Base-by-base conservation (phyloP, 2,329 filamentous ascomycete species). In the Magnaporthiopsis incrustans region DNA sequence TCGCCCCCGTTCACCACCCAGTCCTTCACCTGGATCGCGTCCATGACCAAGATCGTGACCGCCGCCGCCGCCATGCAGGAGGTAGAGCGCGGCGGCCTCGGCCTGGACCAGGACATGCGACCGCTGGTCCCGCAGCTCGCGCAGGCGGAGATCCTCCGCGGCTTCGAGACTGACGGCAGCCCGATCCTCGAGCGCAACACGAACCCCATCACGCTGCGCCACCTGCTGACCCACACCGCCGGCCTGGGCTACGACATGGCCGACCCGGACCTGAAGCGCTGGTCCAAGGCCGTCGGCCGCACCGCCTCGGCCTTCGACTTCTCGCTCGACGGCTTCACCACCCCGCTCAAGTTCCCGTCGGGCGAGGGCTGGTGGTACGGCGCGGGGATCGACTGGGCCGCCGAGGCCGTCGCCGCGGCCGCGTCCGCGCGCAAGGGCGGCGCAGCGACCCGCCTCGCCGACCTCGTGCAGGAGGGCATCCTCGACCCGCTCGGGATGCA, bases 161-260 rank as follows among this genome's bases (percentile, higher is more conserved):
- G 62, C 32, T 63, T 63, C 56, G 15, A 69, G 63, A 59, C 71
- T 8, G 75, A 79, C 30, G 74, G 77, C 1, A 71, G 68, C 1
- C 65, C 62, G 10, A 57, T 66, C 18, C 63, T 77, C 8, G 78
- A 75, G 66, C 71, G 76, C 0, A 84, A 84, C 73, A 78, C 77
- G 33, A 77, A 72, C 1, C 68, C 70, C 0, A 86, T 87, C 63
- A 86, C 84, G 0, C 68, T 87, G 64, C 75, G 83, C n/a, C 85
- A 85, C 82, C 70, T 87, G 1, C 69, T 87, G 58, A 79, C 72
- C 2, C 84, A 87, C 62, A 78, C 78, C 44, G 78, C 83, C 50
- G 84, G 85, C 0, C 85, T 86, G 30, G 82, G 81, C 0, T 88
- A 88, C 69, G 73, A 79, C 0, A 84, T 86, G 66, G 82, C 82